A percentile compares a stretch with the other conserved stretches of the same genome.
These are phyloP conservation scores for Eremothecium gossypii DNA, from an alignment of 1,139 yeast genomes.

Conservation along the genomic window DNA sequence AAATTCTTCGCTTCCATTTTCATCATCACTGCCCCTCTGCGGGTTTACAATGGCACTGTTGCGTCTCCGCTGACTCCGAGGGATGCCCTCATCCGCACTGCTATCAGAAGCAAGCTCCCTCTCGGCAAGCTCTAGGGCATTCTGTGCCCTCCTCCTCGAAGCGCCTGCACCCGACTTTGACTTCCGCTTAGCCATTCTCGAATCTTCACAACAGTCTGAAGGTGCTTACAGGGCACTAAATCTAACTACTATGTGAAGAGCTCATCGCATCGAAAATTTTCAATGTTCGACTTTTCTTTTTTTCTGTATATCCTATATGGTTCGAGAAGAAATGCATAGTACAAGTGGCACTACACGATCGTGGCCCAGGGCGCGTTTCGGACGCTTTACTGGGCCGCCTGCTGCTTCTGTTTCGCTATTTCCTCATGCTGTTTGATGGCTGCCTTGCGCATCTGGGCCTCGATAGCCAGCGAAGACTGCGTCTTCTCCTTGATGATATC, in stretches of 20 bases:
- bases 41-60: constrained; percentile 35
- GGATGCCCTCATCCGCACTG: constrained; percentile 27
- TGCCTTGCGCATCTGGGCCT: constrained; percentile 24
- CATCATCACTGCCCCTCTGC: constrained; percentile 31
- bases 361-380: too few relatives aligned
- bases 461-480: constrained; percentile 27
- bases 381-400: neutral
- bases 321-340: too few relatives aligned
- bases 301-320: too few relatives aligned
- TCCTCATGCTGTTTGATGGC: constrained; percentile 22
- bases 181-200: constrained; percentile 28
- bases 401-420: constrained; percentile 11
- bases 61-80: constrained; percentile 8
- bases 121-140: constrained; percentile 45
- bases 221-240: too few relatives aligned
- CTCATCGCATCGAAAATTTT: constrained; percentile 19
- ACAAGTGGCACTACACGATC: too few relatives aligned
- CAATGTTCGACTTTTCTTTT: neutral
- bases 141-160: constrained; percentile 31
- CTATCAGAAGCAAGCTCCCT: constrained; percentile 32
- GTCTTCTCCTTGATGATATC: constrained; percentile 59
- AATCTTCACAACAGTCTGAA: neutral
- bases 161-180: constrained; percentile 26
- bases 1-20: constrained; percentile 36
- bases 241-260: neutral